Evolutionary conservation across 148 eudicot species (phyloP).

Genomic region (Linanthus parryae): DNA sequence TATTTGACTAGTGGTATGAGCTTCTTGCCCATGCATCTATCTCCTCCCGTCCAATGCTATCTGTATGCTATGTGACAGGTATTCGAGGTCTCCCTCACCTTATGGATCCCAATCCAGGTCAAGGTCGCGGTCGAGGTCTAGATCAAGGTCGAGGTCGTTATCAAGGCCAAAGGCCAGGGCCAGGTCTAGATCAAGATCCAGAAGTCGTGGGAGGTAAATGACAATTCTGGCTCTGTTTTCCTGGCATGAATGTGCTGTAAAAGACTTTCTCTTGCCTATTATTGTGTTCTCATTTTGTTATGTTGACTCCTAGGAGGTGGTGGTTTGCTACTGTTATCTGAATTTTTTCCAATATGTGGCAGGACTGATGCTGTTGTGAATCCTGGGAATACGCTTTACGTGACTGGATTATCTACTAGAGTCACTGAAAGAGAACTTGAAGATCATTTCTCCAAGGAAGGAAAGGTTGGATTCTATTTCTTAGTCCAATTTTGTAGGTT

Average conservation of each 20-base stretch:
- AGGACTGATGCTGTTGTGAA: constrained; percentile 54
- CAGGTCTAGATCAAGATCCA: constrained; percentile 44
- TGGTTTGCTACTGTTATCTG: constrained; percentile 3
- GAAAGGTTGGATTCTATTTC: constrained; percentile 51
- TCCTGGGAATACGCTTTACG: constrained; percentile 85
- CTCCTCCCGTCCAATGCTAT: too few species aligned
- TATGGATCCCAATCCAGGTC: constrained; percentile 37
- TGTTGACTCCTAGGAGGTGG: background rate
- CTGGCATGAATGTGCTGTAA: background rate
- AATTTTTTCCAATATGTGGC: constrained; percentile 13
- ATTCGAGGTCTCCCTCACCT: constrained; percentile 71
- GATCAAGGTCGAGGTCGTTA: constrained; percentile 51
- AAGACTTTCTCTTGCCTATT: background rate
- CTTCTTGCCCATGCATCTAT: too few species aligned
- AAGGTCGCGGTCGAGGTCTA: constrained; percentile 45
- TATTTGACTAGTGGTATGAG: too few species aligned
- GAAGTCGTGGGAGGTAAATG: constrained; percentile 65
- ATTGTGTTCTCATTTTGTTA: background rate
- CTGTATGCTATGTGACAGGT: constrained; percentile 21
- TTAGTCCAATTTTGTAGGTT: background rate
- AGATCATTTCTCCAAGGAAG: constrained; percentile 80
- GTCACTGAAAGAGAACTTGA: constrained; percentile 89
- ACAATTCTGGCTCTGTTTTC: constrained; percentile 7
- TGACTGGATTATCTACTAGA: constrained; percentile 92
- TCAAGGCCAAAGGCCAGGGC: constrained; percentile 46